Base-by-base conservation (phyloP, 495 filamentous ascomycete species). In the Aspergillus bertholletiae region DNA sequence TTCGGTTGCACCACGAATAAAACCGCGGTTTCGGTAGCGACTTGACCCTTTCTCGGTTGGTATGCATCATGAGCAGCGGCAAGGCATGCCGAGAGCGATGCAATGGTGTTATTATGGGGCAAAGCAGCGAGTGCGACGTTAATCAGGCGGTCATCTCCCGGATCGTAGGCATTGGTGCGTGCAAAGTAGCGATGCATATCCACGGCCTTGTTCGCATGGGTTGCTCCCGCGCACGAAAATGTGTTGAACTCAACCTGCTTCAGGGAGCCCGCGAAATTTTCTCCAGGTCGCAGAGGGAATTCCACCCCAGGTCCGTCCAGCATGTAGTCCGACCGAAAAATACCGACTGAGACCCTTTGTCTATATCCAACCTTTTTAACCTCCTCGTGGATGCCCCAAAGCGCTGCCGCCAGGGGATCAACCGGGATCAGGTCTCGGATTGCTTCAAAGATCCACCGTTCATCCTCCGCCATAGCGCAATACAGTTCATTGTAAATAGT, bases 181-280 rank as follows among this genome's bases (percentile, higher is more conserved):
- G 68, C 49, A 13, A 74, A 57, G 32, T 68, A 67, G 2, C 64
- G 63, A 57, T 96, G 91, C 48, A 96, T 80, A 17, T 77, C 67
- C 8, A 84, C 88, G 3, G 88, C 88, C 55, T 66, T 70, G 23
- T 69, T 84, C 71, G 53, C 80, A 75, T 46, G 91, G 80, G 34
- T 88, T 73, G 54, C 70, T 0, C 90, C 90, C 2, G 88, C 88
- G 52, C 92, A 93, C 1, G 90, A 95, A 18, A 88, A 89, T 17
- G 90, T 92, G 73, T 96, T 95, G 74, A 96, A 93, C 63, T 96
- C 91, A 24, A 96, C 88, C 69, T 96, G 91, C 66, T 90, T 92
- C 59, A 94, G 77, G 20, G 75, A 24, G 2, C 43, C 26, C 9
- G 17, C 12, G 6, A 32, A 18, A 5, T 17, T 17, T 0, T 15